Evolutionary conservation across 73 alveolate genomes (phyloP).

Genomic region (Blepharisma stoltei): DNA sequence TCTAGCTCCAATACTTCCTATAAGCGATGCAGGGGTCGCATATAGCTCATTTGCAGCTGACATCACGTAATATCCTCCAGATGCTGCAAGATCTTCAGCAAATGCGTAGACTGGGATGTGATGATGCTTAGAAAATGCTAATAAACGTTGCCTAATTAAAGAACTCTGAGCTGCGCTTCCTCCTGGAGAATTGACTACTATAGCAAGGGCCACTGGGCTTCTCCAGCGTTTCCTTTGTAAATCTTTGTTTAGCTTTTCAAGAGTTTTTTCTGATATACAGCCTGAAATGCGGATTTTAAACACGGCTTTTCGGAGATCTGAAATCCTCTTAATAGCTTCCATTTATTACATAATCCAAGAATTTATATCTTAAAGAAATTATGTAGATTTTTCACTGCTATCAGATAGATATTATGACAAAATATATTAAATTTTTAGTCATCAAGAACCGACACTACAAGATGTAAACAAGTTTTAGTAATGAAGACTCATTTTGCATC

Average conservation of each 20-base stretch:
- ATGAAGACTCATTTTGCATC: no score
- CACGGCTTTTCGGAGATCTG: background rate
- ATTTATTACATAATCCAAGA: no score
- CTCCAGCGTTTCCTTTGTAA: background rate
- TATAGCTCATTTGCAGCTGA: slow-evolving; percentile 43
- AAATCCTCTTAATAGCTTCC: background rate
- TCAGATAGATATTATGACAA: no score
- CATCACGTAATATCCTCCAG: slow-evolving; percentile 37
- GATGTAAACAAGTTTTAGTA: no score
- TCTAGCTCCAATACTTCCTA: slow-evolving; percentile 33
- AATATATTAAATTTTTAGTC: no score
- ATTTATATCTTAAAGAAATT: no score
- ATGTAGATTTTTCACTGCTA: no score
- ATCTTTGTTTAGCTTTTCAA: background rate
- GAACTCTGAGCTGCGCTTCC: slow-evolving; percentile 40
- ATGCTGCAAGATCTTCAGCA: slow-evolving; percentile 45
- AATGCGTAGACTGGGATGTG: slow-evolving; percentile 39
- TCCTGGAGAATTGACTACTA: slow-evolving; percentile 40
- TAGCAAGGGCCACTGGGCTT: slow-evolving; percentile 34
- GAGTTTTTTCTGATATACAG: background rate
- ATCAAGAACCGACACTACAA: no score
- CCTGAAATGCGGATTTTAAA: background rate
- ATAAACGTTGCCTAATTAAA: slow-evolving; percentile 19
- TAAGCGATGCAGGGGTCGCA: background rate
- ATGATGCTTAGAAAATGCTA: slow-evolving; percentile 5